Conservation (phyloP, 1,284 basidiomycete genomes). For the Irpex lacteus region DNA sequence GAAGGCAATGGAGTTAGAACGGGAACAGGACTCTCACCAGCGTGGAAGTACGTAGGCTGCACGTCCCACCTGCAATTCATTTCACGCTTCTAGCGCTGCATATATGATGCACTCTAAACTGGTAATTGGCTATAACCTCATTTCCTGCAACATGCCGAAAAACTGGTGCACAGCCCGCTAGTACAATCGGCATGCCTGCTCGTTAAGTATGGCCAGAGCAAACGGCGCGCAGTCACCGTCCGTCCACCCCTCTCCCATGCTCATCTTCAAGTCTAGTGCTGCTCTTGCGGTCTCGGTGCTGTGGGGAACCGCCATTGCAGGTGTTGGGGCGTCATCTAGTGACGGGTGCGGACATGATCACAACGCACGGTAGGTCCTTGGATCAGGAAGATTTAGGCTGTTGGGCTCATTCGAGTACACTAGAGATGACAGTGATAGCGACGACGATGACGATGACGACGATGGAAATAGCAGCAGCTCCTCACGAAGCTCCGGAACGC, state of each 20-base stretch:
- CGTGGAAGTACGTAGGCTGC: neutral
- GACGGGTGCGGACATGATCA: neutral
- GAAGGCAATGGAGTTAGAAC: constrained; percentile 8
- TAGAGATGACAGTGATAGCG: neutral
- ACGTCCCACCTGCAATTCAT: neutral
- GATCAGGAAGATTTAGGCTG: neutral
- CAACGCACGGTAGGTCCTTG: neutral
- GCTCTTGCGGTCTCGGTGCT: neutral
- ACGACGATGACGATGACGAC: constrained; percentile 9
- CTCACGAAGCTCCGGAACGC: neutral
- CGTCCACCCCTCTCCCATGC: neutral
- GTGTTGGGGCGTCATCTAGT: no score
- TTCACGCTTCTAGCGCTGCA: neutral
- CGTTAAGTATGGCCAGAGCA: neutral
- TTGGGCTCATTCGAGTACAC: neutral
- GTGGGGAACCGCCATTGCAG: neutral
- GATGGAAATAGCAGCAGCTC: neutral
- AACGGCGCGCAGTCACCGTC: neutral
- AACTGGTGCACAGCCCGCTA: neutral
- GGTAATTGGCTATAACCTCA: neutral
- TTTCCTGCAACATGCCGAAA: neutral
- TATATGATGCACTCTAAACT: neutral
- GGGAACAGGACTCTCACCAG: constrained; percentile 2
- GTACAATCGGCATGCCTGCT: neutral
- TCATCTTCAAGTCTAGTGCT: neutral